Evolutionary conservation across 129 eudicot genomes (phyloP).

Genomic region (Flaveria robusta): DNA sequence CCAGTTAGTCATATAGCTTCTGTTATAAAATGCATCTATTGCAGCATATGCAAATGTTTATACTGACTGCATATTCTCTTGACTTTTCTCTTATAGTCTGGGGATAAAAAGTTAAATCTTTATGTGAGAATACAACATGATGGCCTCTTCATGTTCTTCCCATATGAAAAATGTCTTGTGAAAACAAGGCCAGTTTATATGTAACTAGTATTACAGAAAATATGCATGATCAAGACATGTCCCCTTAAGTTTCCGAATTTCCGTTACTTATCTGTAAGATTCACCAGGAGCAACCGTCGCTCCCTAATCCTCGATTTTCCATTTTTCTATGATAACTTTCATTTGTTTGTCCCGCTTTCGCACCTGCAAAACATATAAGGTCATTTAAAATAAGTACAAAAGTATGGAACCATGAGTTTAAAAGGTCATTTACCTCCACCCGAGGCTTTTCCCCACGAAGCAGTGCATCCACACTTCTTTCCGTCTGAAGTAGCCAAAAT

Average conservation of each 20-base stretch:
- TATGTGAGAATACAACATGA: no score
- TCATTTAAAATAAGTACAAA: background rate
- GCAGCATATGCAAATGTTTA: no score
- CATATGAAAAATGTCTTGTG: no score
- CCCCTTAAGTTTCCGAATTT: background rate
- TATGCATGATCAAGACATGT: background rate
- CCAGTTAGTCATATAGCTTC: no score
- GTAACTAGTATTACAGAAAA: no score
- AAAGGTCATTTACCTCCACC: conserved; percentile 65
- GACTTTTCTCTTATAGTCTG: no score
- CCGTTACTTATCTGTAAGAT: background rate
- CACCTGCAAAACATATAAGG: conserved; percentile 47
- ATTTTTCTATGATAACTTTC: conserved; percentile 66
- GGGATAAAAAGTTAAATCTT: no score
- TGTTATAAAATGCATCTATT: no score
- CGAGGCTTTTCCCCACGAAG: conserved; percentile 67
- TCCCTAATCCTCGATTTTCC: conserved; percentile 49
- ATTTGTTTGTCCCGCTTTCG: conserved; percentile 61
- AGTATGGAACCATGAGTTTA: conserved; percentile 8
- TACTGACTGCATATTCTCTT: no score
- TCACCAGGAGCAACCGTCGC: background rate
- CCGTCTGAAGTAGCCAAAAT: conserved; percentile 43
- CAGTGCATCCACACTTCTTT: conserved; percentile 71
- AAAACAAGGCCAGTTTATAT: no score
- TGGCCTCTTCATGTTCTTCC: no score